Evolutionary conservation across 352 stramenopile genomes (phyloP).

Genomic region (Phytophthora chlamydospora): DNA sequence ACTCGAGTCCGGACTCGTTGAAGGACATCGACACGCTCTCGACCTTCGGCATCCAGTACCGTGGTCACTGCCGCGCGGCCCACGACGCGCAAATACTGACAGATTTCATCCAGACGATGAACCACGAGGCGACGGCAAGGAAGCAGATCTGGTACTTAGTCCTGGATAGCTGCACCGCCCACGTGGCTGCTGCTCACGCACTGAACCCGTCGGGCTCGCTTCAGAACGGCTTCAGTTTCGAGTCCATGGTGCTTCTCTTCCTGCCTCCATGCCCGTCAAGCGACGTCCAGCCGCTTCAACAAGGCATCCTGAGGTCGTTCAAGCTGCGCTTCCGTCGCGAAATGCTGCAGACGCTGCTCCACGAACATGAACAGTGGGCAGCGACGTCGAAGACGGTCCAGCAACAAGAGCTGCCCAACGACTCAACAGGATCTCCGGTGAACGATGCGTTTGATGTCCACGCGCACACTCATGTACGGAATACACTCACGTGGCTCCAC

Average conservation of each 20-base stretch:
- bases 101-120: constrained; percentile 67
- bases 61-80: constrained; percentile 46
- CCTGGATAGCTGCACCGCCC: constrained; percentile 65
- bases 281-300: constrained; percentile 60
- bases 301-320: constrained; percentile 61
- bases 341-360: constrained; percentile 57
- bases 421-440: constrained; percentile 5
- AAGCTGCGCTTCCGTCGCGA: constrained; percentile 67
- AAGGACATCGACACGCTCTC: constrained; percentile 44
- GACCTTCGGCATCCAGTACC: constrained; percentile 51
- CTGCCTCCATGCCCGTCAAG: constrained; percentile 49
- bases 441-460: constrained; percentile 50
- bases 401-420: constrained; percentile 8
- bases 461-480: constrained; percentile 47
- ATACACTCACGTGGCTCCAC: constrained; percentile 53
- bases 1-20: constrained; percentile 41
- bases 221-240: constrained; percentile 65
- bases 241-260: constrained; percentile 71
- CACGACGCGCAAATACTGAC: constrained; percentile 61
- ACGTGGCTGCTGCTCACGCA: constrained; percentile 66
- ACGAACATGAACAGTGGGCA: constrained; percentile 36
- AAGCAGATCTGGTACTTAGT: constrained; percentile 78
- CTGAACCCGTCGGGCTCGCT: constrained; percentile 65
- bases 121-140: constrained; percentile 54
- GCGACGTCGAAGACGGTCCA: constrained; percentile 14